Evolutionary conservation across 441 rosid genomes (phyloP).

Genomic region (Euphorbia corollata): DNA sequence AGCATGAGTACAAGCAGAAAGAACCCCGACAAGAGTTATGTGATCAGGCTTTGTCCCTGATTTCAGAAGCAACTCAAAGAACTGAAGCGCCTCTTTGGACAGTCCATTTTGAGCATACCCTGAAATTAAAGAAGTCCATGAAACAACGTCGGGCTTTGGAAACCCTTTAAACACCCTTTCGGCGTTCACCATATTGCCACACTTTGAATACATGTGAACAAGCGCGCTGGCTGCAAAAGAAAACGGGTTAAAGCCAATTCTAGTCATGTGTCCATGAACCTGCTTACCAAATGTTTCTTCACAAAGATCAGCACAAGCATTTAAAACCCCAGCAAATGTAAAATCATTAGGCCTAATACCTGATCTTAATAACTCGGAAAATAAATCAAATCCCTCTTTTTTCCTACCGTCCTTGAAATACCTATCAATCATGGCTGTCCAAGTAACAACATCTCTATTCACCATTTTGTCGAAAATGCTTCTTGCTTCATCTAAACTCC

Average conservation of each 20-base stretch:
- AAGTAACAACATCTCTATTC: slow-evolving; percentile 36
- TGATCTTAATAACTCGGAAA: slow-evolving; percentile 27
- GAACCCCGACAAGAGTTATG: slow-evolving; percentile 18
- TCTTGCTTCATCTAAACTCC: slow-evolving; percentile 34
- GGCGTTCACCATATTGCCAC: slow-evolving; percentile 18
- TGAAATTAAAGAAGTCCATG: slow-evolving; percentile 18
- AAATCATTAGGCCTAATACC: slow-evolving; percentile 33
- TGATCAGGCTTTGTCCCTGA: slow-evolving; percentile 20
- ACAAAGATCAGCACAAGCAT: slow-evolving; percentile 32
- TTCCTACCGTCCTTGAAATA: slow-evolving; percentile 35
- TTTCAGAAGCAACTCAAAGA: slow-evolving; percentile 15
- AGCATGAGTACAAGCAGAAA: slow-evolving; percentile 37
- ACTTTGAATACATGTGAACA: slow-evolving; percentile 21
- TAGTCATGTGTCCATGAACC: slow-evolving; percentile 29
- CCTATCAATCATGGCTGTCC: slow-evolving; percentile 46
- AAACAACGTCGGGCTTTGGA: slow-evolving; percentile 14
- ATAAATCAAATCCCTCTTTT: slow-evolving; percentile 32
- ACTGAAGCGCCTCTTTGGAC: slow-evolving; percentile 10
- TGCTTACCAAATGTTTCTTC: slow-evolving; percentile 32
- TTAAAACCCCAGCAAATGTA: slow-evolving; percentile 35
- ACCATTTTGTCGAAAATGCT: slow-evolving; percentile 32
- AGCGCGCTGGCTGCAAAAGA: slow-evolving; percentile 20
- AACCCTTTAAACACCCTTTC: slow-evolving; percentile 17
- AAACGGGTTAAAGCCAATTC: slow-evolving; percentile 10
- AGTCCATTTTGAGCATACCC: slow-evolving; percentile 22